Conservation (phyloP, 2,329 filamentous ascomycete species). For the Pseudocercospora vitis region DNA sequence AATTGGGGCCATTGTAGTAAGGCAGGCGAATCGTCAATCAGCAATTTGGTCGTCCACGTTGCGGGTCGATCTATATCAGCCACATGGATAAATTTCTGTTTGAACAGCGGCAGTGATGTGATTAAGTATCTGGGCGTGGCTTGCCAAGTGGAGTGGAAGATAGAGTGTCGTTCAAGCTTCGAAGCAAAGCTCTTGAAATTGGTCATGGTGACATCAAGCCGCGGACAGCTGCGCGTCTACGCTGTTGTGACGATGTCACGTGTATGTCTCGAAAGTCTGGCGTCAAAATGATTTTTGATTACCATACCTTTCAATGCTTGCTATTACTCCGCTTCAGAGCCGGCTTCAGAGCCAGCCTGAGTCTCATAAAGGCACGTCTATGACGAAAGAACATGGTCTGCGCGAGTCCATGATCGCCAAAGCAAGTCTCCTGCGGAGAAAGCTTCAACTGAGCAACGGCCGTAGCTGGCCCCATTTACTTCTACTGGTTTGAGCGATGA, state of each 20-base stretch:
- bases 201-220: slow-evolving; percentile 20
- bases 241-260: slow-evolving; percentile 1
- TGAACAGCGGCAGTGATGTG: not conserved
- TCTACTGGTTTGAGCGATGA: no score
- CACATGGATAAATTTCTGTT: not conserved
- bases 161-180: slow-evolving; percentile 13
- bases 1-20: slow-evolving; percentile 1
- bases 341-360: not conserved
- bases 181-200: not conserved
- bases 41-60: not conserved
- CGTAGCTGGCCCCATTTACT: no score
- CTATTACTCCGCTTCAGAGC: not conserved
- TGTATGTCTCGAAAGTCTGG: not conserved
- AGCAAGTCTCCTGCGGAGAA: no score
- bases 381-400: no score
- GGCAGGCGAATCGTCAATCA: not conserved
- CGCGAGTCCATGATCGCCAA: no score
- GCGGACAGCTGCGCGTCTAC: not conserved
- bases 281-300: not conserved
- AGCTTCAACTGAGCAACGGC: no score
- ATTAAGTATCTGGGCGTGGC: not conserved
- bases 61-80: not conserved
- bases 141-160: not conserved
- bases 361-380: not conserved
- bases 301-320: not conserved